phyloP scores from a whole-genome alignment of 139 green algal genomes.

The Desmodesmus armatus region DNA sequence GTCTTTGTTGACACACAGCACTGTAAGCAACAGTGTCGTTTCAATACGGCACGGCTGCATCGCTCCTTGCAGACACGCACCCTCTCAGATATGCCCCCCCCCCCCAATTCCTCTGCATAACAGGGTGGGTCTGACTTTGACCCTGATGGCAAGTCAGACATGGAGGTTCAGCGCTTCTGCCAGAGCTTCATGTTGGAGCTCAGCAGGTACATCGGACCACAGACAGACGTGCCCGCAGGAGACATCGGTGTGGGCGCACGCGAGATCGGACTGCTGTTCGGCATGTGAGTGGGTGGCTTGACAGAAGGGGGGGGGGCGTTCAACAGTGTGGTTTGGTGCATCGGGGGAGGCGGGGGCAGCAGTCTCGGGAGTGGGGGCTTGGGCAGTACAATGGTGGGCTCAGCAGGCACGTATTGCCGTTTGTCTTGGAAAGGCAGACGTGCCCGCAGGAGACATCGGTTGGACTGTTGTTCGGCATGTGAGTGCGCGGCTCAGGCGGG shows the following conservation, averaged over 20 bases:
- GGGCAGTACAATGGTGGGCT: no score
- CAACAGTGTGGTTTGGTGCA: no score
- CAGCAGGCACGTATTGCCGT: neutral
- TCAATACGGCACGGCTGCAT: neutral
- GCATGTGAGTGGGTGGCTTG: neutral
- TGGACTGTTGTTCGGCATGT: neutral
- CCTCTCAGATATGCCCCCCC: neutral
- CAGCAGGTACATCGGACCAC: slow-evolving; percentile 60
- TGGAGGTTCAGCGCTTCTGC: slow-evolving; percentile 79
- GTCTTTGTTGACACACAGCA: no score
- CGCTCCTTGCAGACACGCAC: neutral
- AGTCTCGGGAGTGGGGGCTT: neutral
- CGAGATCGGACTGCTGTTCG: slow-evolving; percentile 27
- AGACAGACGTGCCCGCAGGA: slow-evolving; percentile 84
- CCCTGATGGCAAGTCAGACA: slow-evolving; percentile 76
- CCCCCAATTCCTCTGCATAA: neutral
- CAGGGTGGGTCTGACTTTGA: slow-evolving; percentile 88
- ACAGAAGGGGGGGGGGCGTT: no score
- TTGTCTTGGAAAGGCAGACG: neutral
- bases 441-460: slow-evolving; percentile 89
- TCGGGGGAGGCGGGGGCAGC: no score
- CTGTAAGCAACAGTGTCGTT: neutral
- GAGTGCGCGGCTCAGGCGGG: neutral
- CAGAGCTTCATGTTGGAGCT: slow-evolving; percentile 89
- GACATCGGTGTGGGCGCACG: slow-evolving; percentile 84